Evolutionary conservation across 768 basidiomycete genomes (phyloP).

Genomic region (Auricularia heimuer): DNA sequence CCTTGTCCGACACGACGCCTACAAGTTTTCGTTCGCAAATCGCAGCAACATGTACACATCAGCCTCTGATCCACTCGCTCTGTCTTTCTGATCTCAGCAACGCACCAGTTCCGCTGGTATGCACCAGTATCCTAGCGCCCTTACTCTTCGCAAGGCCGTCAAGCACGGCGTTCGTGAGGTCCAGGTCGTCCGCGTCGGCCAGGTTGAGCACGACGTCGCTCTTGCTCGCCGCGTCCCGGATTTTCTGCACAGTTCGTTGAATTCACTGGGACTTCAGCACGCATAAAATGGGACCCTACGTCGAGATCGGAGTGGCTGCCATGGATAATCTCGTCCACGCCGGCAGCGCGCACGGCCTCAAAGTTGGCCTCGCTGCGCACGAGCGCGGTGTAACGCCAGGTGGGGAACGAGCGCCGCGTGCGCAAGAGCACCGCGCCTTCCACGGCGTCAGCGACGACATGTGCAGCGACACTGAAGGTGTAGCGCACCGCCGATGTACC

Average conservation of each 20-base stretch:
- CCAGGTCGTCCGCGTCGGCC: constrained; percentile 18
- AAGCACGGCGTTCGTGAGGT: constrained; percentile 14
- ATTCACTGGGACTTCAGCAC: background rate
- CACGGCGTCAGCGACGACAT: background rate
- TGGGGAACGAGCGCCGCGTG: background rate
- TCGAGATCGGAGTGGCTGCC: background rate
- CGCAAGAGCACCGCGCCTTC: background rate
- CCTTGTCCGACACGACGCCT: constrained; percentile 9
- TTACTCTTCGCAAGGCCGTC: constrained; percentile 6
- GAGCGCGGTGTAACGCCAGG: background rate
- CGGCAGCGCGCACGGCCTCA: background rate
- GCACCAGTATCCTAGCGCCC: constrained; percentile 15
- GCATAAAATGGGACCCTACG: too few species aligned
- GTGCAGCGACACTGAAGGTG: background rate
- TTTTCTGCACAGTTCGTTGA: background rate
- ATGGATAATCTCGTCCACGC: background rate
- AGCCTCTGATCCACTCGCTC: too few species aligned
- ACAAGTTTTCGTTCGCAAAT: too few species aligned
- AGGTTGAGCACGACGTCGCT: constrained; percentile 17
- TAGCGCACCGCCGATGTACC: background rate
- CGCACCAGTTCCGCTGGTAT: constrained; percentile 15
- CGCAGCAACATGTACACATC: too few species aligned
- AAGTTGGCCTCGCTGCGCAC: background rate
- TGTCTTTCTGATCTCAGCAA: background rate
- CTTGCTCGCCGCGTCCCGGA: background rate